phyloP scores from a whole-genome alignment of 148 eudicot species.

The Fagopyrum homotropicum region DNA sequence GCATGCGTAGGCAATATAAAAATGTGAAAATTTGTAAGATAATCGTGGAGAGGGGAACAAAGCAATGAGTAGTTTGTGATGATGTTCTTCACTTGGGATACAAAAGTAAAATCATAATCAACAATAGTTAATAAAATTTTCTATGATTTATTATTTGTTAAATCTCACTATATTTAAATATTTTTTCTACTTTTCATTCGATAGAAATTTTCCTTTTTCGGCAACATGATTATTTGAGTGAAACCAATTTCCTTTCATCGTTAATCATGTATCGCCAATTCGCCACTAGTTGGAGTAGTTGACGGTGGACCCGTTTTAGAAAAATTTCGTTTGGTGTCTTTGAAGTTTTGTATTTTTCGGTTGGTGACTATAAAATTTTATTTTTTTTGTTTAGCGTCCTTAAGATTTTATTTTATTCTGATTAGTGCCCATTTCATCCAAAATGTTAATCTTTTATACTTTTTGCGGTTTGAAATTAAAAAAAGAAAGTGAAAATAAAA shows the following conservation, averaged over 20 bases:
- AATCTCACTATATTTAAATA: not conserved
- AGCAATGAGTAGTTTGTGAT: not conserved
- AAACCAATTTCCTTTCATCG: not conserved
- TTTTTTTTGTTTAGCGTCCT: no score
- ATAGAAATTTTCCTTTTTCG: not conserved
- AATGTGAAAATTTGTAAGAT: not conserved
- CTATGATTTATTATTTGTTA: not conserved
- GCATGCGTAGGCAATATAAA: not conserved
- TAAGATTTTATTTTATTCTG: no score
- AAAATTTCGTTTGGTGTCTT: no score
- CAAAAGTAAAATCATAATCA: not conserved
- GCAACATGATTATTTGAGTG: not conserved
- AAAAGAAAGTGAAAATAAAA: no score
- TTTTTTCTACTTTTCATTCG: not conserved
- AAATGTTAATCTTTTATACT: no score
- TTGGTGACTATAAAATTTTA: no score
- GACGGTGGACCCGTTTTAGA: no score
- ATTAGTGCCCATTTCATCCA: no score
- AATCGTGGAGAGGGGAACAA: not conserved
- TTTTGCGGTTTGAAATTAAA: no score
- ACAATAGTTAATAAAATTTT: not conserved
- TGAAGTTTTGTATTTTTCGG: no score
- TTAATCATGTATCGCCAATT: not conserved
- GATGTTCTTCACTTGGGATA: not conserved
- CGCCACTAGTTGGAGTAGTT: no score